These are phyloP conservation scores for Trichoderma semiorbis DNA, from an alignment of 2,329 filamentous ascomycete genomes.

Conservation along the genomic window DNA sequence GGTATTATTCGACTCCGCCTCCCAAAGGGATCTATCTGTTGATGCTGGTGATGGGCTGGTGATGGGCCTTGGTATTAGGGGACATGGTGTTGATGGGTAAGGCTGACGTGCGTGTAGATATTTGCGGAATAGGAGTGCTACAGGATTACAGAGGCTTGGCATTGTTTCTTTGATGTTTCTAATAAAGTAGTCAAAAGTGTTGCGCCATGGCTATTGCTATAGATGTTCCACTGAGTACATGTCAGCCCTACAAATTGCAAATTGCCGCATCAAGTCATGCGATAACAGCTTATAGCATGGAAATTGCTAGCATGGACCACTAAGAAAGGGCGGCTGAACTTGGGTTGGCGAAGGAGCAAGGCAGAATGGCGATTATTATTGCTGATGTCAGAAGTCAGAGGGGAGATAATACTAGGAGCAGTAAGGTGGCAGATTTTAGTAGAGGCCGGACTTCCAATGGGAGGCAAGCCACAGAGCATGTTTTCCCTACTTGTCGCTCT, in stretches of 20 bases:
- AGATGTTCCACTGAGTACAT: background rate
- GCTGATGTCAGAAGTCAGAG: conserved; percentile 10
- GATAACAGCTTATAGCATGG: background rate
- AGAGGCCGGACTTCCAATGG: background rate
- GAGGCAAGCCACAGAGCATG: background rate
- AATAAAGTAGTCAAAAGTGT: background rate
- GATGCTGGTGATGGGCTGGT: background rate
- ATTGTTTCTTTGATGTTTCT: background rate
- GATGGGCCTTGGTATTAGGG: background rate
- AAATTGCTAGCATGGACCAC: background rate
- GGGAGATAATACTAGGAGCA: background rate
- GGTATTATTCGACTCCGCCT: background rate
- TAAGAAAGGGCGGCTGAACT: background rate
- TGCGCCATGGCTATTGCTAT: background rate
- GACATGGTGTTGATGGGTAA: background rate
- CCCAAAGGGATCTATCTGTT: background rate
- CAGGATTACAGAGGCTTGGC: background rate
- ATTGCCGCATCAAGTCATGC: background rate
- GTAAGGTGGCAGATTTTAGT: background rate
- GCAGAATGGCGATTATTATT: background rate
- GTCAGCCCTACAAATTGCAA: background rate
- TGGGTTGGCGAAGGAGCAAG: background rate
- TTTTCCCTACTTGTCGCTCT: background rate
- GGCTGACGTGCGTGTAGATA: background rate
- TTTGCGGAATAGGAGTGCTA: background rate